Base-by-base conservation (phyloP, 169 alveolate species). In the Babesia ovata region DNA sequence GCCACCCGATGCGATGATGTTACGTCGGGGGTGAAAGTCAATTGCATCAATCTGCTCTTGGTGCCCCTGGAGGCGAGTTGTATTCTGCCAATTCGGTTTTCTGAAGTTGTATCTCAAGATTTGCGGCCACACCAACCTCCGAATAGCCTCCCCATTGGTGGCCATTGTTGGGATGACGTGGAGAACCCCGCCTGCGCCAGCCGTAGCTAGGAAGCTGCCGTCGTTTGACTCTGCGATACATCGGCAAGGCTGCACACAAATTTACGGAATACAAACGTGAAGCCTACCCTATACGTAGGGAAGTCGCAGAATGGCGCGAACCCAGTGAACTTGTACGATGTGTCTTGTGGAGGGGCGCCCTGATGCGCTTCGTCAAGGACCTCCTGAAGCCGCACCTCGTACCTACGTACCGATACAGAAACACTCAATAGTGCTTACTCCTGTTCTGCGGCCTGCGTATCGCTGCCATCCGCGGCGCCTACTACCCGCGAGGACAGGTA, bases 1-100 rank as follows among this genome's bases (percentile, higher is more conserved):
- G 21, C 94, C 90, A 22, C 91, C 94, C n/a, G 94, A 89, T 72
- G 92, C 90, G 59, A 88, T 60, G 10, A 88, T 70, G 71, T 67
- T 84, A 22, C 86, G 69, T 11, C 83, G 72, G 13, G 90, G 90
- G 50, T 83, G 90, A 45, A 83, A 83, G 57, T 73, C 85, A 4
- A 83, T 33, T 13, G 90, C 90, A 39, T 63, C 82, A 12, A 83
- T 83, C 39, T 73, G 75, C 22, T 75, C 86, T 21, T 42, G 33
- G 50, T 83, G 90, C 53, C 90, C 90, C 24, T 56, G 48, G 9
- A 83, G 60, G 21, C 66, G 28, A 48, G 71, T 83, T 9, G 86
- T 58, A 16, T 62, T 36, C 61, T 70, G 69, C 48, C 70, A 36
- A 50, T 73, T 74, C 50, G 90, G 90, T 56, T 75, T 83, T 42